Evolutionary conservation across 257 asterid species (phyloP), one percentile per base, ranked within the genome.

Genomic region (Solanum sparsipilum): DNA sequence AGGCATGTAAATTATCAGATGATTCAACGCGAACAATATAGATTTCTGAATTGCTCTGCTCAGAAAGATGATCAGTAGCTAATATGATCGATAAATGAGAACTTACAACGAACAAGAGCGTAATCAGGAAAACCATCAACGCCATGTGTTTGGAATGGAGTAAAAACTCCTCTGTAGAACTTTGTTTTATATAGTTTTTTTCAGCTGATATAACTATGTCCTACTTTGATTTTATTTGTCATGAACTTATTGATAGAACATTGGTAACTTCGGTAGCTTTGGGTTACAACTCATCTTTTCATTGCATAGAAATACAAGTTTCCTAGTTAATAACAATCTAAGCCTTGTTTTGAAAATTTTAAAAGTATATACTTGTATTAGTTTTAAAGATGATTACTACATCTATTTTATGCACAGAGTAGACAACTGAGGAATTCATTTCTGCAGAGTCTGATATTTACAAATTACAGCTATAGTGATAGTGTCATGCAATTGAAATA

Each of bases 21-120:
- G 85, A 81, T 16, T 81, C 85, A 81, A 81, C 20, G 68, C 35
- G 91, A 36, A 91, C 89, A 23, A 93, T 93, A 76, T 90, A 93
- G 29, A 92, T 90, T 35, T 90, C 76, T 9, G 87, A 39, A 60
- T 44, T 27, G 31, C 72, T 48, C 11, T 63, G 60, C 18, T 16
- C 20, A 81, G 68, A 46, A 81, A 16, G 29, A 16, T 81, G 85
- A 81, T 81, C 68, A 46, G 29, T 18, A 65, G 85, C 85, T 46
- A 29, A 81, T 81, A 46, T 46, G 41, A 46, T 2, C 4, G 85
- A 81, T 46, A 46, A 9, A 18, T 46, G 85, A 29, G 85, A 81
- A 81, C 41, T 81, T 27, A 29, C 68, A 81, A 81, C 6, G 39
- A 81, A 48, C 18, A 46, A 46, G 85, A 81, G 21, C 7, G 41